Conservation (phyloP, 2,329 filamentous ascomycete genomes). For the Cordyceps tenuipes region DNA sequence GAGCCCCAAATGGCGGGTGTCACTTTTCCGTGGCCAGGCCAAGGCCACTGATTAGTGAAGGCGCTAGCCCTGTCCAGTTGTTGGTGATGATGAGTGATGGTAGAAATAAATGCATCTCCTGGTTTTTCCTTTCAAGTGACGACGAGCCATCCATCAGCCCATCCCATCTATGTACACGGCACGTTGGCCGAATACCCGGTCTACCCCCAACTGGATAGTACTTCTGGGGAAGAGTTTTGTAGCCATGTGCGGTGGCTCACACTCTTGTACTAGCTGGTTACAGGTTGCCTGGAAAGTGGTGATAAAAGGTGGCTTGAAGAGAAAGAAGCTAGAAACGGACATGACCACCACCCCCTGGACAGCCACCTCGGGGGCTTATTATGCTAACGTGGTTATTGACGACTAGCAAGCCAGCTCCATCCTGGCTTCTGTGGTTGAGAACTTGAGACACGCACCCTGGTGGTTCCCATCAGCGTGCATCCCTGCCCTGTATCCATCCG, state of each 20-base stretch:
- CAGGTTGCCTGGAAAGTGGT: background rate
- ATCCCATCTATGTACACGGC: background rate
- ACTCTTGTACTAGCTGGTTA: background rate
- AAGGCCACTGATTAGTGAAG: background rate
- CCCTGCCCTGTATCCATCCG: too few species aligned
- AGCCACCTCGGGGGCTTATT: background rate
- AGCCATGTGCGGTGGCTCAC: background rate
- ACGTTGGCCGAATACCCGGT: too few species aligned
- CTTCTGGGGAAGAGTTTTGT: background rate
- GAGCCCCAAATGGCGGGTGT: slow-evolving; percentile 6
- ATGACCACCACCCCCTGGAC: background rate
- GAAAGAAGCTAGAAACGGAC: background rate
- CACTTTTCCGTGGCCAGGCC: background rate
- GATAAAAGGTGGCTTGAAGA: background rate
- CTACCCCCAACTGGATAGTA: background rate
- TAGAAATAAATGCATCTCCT: background rate
- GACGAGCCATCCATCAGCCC: background rate
- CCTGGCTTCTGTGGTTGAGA: background rate
- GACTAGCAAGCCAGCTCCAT: background rate
- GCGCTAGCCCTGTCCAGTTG: slow-evolving; percentile 1
- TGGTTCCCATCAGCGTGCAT: background rate
- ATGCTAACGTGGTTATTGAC: too few species aligned
- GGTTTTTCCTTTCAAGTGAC: background rate
- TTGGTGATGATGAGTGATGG: background rate
- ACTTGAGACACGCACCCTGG: background rate